Percentiles rank a stretch among this genome's conserved stretches.
phyloP scores from a whole-genome alignment of 352 stramenopile genomes.

The Phytophthora rubi region DNA sequence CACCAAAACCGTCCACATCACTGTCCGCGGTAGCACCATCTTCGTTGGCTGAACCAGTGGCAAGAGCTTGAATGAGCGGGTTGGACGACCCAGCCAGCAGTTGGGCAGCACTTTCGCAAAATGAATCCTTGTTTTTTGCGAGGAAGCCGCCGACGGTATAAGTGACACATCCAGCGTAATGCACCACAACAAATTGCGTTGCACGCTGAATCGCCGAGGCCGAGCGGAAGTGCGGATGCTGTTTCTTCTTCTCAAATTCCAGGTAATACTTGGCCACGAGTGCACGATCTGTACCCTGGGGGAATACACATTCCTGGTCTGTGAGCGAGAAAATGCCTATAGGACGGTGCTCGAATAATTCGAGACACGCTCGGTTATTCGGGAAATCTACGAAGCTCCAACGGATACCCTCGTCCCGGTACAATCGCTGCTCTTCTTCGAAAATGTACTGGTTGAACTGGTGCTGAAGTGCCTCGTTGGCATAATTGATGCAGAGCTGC shows the following conservation, averaged over 20 bases:
- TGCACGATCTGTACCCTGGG: slow-evolving; percentile 71
- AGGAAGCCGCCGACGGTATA: slow-evolving; percentile 86
- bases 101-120: slow-evolving; percentile 71
- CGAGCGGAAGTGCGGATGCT: slow-evolving; percentile 62
- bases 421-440: slow-evolving; percentile 86
- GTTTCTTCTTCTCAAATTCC: slow-evolving; percentile 71
- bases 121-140: slow-evolving; percentile 92
- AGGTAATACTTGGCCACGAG: slow-evolving; percentile 81
- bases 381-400: slow-evolving; percentile 83
- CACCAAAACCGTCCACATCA: slow-evolving; percentile 23
- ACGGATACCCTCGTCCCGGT: slow-evolving; percentile 76
- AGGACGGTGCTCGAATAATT: slow-evolving; percentile 80
- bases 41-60: slow-evolving; percentile 24
- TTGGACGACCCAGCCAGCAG: slow-evolving; percentile 64
- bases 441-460: slow-evolving; percentile 94
- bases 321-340: slow-evolving; percentile 85
- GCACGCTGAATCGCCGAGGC: slow-evolving; percentile 55
- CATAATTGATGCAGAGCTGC: slow-evolving; percentile 93
- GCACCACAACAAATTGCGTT: slow-evolving; percentile 82
- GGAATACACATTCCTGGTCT: slow-evolving; percentile 86
- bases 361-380: slow-evolving; percentile 79
- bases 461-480: slow-evolving; percentile 88
- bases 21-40: slow-evolving; percentile 8
- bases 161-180: slow-evolving; percentile 86
- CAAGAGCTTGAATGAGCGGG: slow-evolving; percentile 70